phyloP scores from a whole-genome alignment of 768 basidiomycete genomes.

The Boletus patriciae region DNA sequence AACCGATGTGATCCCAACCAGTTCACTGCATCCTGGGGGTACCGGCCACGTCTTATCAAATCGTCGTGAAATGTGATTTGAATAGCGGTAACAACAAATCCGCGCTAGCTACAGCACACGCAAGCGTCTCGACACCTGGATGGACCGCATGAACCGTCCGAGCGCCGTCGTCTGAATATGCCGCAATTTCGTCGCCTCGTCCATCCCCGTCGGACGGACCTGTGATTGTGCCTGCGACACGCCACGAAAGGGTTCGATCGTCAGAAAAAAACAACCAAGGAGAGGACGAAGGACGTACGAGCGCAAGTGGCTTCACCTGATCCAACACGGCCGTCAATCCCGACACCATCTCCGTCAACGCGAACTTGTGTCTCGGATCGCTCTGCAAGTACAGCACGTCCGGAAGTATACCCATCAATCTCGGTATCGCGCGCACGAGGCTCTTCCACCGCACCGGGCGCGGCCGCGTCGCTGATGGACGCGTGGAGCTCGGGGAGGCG shows the following conservation, averaged over 20 bases:
- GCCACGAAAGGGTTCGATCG: background rate
- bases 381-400: slow-evolving; percentile 58
- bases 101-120: background rate
- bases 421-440: slow-evolving; percentile 58
- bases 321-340: slow-evolving; percentile 61
- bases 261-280: background rate
- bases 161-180: slow-evolving; percentile 65
- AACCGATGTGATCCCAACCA: background rate
- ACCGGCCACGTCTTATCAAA: too few species aligned
- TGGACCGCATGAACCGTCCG: slow-evolving; percentile 63
- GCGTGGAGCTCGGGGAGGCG: slow-evolving; percentile 57
- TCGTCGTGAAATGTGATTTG: slow-evolving; percentile 14
- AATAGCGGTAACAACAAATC: slow-evolving; percentile 22
- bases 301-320: slow-evolving; percentile 54
- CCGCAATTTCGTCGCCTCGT: slow-evolving; percentile 58
- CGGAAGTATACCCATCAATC: slow-evolving; percentile 65
- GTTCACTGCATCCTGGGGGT: too few species aligned
- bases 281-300: slow-evolving; percentile 47
- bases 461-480: slow-evolving; percentile 40
- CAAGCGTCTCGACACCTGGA: slow-evolving; percentile 37
- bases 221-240: slow-evolving; percentile 39
- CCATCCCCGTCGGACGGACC: slow-evolving; percentile 45
- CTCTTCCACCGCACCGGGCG: slow-evolving; percentile 54
- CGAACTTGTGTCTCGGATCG: slow-evolving; percentile 67
- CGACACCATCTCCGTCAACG: slow-evolving; percentile 70